Evolutionary conservation across 23 red algal species (phyloP).

Genomic region (Cyanidium caldarium): DNA sequence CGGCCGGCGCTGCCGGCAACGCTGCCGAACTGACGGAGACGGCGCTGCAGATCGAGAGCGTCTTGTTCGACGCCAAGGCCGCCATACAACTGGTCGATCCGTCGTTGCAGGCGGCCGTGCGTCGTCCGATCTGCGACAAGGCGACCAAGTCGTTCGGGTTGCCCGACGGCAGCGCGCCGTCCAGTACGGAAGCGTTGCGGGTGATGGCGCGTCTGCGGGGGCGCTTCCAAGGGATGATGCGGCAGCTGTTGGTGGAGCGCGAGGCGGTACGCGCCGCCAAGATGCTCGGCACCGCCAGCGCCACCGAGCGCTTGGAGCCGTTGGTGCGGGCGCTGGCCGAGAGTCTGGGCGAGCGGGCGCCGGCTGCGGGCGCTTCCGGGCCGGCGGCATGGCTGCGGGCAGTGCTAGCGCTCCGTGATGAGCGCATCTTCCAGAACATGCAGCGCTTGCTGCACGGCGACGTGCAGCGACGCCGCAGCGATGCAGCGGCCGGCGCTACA

Average conservation of each 20-base stretch:
- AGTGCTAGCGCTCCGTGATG: not conserved
- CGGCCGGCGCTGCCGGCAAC: not conserved
- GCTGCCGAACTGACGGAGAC: not conserved
- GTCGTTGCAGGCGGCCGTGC: not conserved
- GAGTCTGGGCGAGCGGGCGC: not conserved
- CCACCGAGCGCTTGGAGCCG: not conserved
- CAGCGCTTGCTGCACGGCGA: not conserved
- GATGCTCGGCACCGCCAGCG: not conserved
- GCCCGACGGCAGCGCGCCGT: not conserved
- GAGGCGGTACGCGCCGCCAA: not conserved
- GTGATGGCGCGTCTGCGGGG: slow-evolving; percentile 1
- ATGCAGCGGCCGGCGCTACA: not conserved
- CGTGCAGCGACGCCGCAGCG: not conserved
- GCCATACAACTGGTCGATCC: not conserved
- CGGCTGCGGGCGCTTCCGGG: not conserved
- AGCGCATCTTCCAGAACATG: not conserved
- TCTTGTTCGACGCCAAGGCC: not conserved
- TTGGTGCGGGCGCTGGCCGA: not conserved
- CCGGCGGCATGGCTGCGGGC: not conserved
- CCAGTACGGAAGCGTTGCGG: not conserved
- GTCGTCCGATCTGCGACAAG: not conserved
- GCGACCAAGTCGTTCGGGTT: not conserved
- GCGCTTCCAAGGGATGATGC: not conserved
- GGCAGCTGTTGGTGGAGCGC: not conserved
- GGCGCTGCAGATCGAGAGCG: not conserved